Evolutionary conservation across 345 rosid species (phyloP).

Genomic region (Atalantia buxifolia): DNA sequence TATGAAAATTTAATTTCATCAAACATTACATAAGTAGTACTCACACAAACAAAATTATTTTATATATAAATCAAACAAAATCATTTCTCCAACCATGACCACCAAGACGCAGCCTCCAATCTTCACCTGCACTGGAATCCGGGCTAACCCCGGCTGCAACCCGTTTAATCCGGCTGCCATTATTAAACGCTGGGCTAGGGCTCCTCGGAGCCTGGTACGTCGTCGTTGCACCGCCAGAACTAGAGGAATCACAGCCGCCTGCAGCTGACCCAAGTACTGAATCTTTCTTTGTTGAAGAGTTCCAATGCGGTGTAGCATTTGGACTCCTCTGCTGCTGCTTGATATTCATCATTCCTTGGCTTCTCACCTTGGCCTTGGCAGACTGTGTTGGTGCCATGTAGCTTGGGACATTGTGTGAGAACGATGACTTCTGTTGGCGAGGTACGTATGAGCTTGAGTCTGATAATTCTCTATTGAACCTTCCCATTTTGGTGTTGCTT

Average conservation of each 20-base stretch:
- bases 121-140: conserved; percentile 34
- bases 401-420: conserved; percentile 53
- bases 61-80: conserved; percentile 21
- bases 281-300: conserved; percentile 61
- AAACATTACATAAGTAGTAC: background rate
- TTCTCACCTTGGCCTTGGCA: conserved; percentile 78
- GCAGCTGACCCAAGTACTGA: conserved; percentile 26
- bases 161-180: conserved; percentile 26
- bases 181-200: conserved; percentile 44
- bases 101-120: conserved; percentile 42
- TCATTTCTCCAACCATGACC: conserved; percentile 56
- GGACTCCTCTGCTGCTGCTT: conserved; percentile 49
- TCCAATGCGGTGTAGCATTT: conserved; percentile 51
- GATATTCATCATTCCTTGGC: conserved; percentile 27
- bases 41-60: background rate
- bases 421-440: conserved; percentile 36
- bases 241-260: conserved; percentile 66
- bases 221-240: conserved; percentile 53
- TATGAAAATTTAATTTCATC: background rate
- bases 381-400: conserved; percentile 90
- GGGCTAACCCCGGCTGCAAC: conserved; percentile 35
- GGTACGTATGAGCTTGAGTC: conserved; percentile 31
- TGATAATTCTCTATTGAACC: conserved; percentile 23
- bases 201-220: conserved; percentile 53
- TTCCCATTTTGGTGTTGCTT: conserved; percentile 18